Evolutionary conservation across 352 stramenopile species (phyloP), one percentile per base, ranked within the genome.

Genomic region (Globisporangium spinosum): DNA sequence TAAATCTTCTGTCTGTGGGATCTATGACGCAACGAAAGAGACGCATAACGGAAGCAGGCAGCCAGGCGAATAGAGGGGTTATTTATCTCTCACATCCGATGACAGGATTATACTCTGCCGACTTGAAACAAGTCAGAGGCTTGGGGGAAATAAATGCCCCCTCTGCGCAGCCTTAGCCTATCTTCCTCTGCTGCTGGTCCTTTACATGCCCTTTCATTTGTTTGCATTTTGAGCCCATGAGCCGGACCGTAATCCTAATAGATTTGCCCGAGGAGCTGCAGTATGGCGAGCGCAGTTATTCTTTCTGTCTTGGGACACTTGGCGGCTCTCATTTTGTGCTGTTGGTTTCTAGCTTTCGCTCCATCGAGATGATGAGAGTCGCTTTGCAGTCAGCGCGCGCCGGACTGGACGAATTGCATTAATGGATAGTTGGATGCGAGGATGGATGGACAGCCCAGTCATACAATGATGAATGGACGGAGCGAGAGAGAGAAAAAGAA

Each of bases 401-500:
- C 32, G 32, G 32, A 38, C 32, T 51, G 43, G 17, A 23, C 17
- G 40, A 12, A 51, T 51, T 45, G 13, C 13, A 20, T 45, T 22
- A 17, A 51, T 51, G 0, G 4, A 51, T 51, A 10, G 17, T 9
- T 51, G 6, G 17, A n/a, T 49, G 4, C 40, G n/a, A 3, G 6
- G 17, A 22, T 49, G 40, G 40, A n/a, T 49, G 40, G 15, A 22
- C 38, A 20, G 4, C 40, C 17, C 4, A 22, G 43, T 51, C 43
- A 51, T 51, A 51, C 43, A 51, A 51, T 51, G 43, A 51, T 51
- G 43, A 51, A 51, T 51, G 17, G 43, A 51, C 43, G 17, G 43
- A 22, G 43, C 15, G 40, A 49, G 40, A 20, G 15, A 3, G 5
- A n/a, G 6, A 20, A 17, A 51, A 23, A 51, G 43, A 51, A 51